Evolutionary conservation across 1,284 basidiomycete species (phyloP).

Genomic region (Ustilago nuda): DNA sequence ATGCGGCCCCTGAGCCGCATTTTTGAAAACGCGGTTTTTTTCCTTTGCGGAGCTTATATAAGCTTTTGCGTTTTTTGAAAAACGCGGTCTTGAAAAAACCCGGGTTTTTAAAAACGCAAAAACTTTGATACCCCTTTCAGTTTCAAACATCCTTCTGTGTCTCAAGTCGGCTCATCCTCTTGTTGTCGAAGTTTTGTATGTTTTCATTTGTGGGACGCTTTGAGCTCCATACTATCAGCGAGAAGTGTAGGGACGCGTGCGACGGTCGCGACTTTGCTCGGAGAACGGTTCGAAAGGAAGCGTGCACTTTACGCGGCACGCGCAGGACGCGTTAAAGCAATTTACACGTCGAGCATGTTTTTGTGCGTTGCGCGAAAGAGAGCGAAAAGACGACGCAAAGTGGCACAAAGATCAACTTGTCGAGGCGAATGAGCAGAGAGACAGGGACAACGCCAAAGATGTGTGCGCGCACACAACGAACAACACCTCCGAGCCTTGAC

Average conservation of each 20-base stretch:
- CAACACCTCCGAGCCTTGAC: slow-evolving; percentile 6
- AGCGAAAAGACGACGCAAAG: not conserved
- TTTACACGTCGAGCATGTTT: slow-evolving; percentile 40
- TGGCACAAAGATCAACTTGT: slow-evolving; percentile 36
- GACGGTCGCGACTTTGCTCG: slow-evolving; percentile 11
- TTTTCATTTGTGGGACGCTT: no score
- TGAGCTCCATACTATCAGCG: no score
- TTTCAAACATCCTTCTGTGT: no score
- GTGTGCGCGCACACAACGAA: slow-evolving; percentile 8
- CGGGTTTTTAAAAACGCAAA: no score
- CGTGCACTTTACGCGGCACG: slow-evolving; percentile 44
- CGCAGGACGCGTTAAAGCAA: slow-evolving; percentile 33
- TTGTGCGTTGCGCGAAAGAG: slow-evolving; percentile 5
- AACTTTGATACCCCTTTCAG: no score
- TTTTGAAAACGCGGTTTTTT: no score
- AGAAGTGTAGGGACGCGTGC: not conserved
- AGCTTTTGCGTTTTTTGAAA: no score
- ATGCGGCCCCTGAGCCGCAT: no score
- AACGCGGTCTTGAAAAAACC: no score
- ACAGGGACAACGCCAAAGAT: slow-evolving; percentile 53
- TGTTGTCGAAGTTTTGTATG: no score
- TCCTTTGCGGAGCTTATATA: no score
- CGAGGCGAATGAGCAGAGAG: slow-evolving; percentile 75
- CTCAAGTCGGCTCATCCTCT: no score
- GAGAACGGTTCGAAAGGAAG: not conserved